Evolutionary conservation across 257 asterid species (phyloP).

Genomic region (Echium plantagineum): DNA sequence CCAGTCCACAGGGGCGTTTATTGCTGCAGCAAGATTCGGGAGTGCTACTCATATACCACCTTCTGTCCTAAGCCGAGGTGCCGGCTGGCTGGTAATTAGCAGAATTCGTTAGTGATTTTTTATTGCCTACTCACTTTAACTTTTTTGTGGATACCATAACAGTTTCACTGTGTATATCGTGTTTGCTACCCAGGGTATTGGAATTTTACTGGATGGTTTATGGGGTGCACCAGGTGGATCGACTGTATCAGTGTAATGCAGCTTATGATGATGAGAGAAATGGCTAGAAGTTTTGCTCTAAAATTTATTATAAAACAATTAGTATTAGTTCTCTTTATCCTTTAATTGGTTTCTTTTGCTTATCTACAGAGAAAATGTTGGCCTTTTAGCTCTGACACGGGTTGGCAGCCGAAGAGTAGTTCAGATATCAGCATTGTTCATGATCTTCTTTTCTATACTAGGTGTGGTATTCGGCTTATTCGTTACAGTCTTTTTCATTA

Average conservation of each 20-base stretch:
- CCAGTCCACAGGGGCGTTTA: constrained; percentile 84
- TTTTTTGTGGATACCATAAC: not conserved
- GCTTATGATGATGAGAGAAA: not conserved
- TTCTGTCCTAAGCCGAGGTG: constrained; percentile 73
- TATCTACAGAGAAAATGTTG: constrained; percentile 68
- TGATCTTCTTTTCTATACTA: constrained; percentile 74
- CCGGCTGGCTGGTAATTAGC: constrained; percentile 83
- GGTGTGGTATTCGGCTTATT: constrained; percentile 34
- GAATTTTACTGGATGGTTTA: constrained; percentile 68
- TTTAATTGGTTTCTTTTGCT: constrained; percentile 1
- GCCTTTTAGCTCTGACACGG: constrained; percentile 71
- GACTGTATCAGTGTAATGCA: constrained; percentile 73
- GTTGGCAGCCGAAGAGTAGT: constrained; percentile 96
- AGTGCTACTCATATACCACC: constrained; percentile 77
- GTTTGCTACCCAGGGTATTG: constrained; percentile 49
- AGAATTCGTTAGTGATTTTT: constrained; percentile 1
- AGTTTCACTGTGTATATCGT: constrained; percentile 4
- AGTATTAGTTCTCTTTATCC: not conserved
- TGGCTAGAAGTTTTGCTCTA: too few relatives aligned
- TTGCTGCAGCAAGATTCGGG: constrained; percentile 75
- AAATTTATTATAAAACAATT: not conserved
- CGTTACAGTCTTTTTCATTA: too few relatives aligned
- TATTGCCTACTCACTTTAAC: constrained; percentile 1
- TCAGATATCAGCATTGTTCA: constrained; percentile 78
- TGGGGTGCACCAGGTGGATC: constrained; percentile 88